Base-by-base conservation (phyloP, 306 rosid species). In the Pueraria montana region DNA sequence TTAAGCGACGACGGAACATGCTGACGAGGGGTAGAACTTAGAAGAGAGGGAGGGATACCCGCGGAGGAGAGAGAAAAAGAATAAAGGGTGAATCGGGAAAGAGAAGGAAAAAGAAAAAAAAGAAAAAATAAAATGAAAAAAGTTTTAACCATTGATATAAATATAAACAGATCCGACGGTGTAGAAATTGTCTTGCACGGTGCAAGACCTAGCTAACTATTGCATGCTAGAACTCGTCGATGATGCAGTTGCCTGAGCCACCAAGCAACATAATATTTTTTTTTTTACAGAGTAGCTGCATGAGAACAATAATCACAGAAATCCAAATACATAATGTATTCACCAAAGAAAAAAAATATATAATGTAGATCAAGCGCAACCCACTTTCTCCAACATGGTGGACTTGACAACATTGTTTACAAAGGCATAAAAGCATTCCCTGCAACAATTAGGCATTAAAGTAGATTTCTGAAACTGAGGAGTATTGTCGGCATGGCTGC, bases 361-460 rank as follows among this genome's bases (percentile, higher is more conserved):
- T 14, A 16, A 72, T 23, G 62, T 9, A 50, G 77, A 68, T 75
- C 65, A 75, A 53, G 84, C 80, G 42, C 84, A 59, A 72, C 76
- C 86, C 30, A 75, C 32, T 59, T 80, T 89, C 76, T 82, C 88
- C 71, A 74, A 69, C 90, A 87, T 59, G 30, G 84, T 64, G 49
- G 87, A 83, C n/a, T 40, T 78, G 72, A 92, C 94, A 52, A 89
- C 88, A 63, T 84, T 84, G 74, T 84, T 86, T 11, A 91, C 96
- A 67, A 85, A 90, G 40, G 42, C 79, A 64, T 83, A 7, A 75
- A 94, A 90, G 87, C 97, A 94, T 74, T 83, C 83, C 70, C 79
- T 83, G 91, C 97, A 92, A 43, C 90, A 86, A 27, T 87, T 77
- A 4, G 91, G 89, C 91, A 88, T 90, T 36, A 88, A 49, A 52